Percentiles rank a stretch among this genome's conserved stretches.
These are phyloP conservation scores for Tephrocybe sp. DNA, from an alignment of 768 basidiomycete species.

Conservation along the genomic window DNA sequence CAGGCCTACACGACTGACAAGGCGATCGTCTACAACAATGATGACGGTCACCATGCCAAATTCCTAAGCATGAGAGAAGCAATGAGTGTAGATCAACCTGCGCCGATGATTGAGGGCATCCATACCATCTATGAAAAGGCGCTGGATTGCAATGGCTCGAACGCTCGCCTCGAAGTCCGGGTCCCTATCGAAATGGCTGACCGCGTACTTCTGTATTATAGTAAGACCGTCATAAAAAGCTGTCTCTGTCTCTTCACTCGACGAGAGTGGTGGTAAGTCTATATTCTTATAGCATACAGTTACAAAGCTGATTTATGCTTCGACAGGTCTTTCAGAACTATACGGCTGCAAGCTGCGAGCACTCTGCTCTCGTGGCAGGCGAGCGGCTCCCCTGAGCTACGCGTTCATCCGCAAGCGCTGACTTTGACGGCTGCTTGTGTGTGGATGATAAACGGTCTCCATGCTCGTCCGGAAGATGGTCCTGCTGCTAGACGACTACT, in stretches of 20 bases:
- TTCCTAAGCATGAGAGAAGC: slow-evolving; percentile 14
- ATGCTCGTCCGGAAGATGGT: slow-evolving; percentile 17
- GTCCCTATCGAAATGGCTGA: slow-evolving; percentile 1
- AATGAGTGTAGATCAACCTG: slow-evolving; percentile 6
- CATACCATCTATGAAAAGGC: slow-evolving; percentile 10
- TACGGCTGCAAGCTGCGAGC: slow-evolving; percentile 1
- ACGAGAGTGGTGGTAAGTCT: slow-evolving; percentile 12
- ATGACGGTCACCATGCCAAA: slow-evolving; percentile 13
- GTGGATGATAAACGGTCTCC: slow-evolving; percentile 17
- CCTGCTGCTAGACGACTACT: slow-evolving; percentile 14
- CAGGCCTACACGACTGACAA: slow-evolving; percentile 22
- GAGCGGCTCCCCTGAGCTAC: neutral
- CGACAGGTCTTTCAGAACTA: slow-evolving; percentile 5
- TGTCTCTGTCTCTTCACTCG: slow-evolving; percentile 6
- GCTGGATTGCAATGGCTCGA: neutral
- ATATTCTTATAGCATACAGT: neutral
- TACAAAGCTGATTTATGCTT: neutral
- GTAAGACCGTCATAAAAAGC: neutral
- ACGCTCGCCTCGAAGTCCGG: slow-evolving; percentile 14
- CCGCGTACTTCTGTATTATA: neutral
- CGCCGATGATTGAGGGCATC: slow-evolving; percentile 1
- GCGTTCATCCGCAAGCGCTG: slow-evolving; percentile 1
- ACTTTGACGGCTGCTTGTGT: slow-evolving; percentile 13
- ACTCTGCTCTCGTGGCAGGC: slow-evolving; percentile 1
- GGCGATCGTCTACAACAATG: slow-evolving; percentile 3